These are phyloP conservation scores for Pseudocercospora fuligena DNA, from an alignment of 2,329 filamentous ascomycete genomes.

Conservation along the genomic window DNA sequence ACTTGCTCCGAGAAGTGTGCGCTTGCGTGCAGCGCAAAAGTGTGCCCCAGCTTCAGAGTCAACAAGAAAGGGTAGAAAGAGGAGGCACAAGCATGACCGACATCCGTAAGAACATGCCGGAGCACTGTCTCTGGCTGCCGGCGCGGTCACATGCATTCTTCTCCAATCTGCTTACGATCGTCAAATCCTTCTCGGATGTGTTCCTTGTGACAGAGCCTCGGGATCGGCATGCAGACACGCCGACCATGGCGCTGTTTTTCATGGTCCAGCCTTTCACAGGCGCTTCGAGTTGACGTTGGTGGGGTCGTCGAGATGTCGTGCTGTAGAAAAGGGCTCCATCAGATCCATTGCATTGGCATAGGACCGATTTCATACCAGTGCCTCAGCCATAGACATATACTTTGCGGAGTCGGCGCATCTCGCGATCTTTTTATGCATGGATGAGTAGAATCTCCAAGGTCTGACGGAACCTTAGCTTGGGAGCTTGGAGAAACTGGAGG, in stretches of 20 bases:
- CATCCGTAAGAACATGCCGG: not conserved
- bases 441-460: conserved; percentile 12
- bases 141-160: not conserved
- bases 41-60: not conserved
- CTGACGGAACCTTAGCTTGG: conserved; percentile 14
- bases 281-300: conserved; percentile 1
- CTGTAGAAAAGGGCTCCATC: not conserved
- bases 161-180: not conserved
- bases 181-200: not conserved
- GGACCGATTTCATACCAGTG: not conserved
- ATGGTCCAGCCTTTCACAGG: conserved; percentile 4
- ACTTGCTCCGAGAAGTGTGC: not conserved
- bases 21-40: not conserved
- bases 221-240: conserved; percentile 4
- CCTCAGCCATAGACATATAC: not conserved
- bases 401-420: conserved; percentile 9
- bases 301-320: not conserved
- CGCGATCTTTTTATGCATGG: conserved; percentile 12
- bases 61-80: not conserved
- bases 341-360: not conserved
- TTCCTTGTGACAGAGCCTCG: conserved; percentile 5
- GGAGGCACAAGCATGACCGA: not conserved
- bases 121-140: not conserved
- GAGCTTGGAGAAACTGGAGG: conserved; percentile 1
- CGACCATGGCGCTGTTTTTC: not conserved